Evolutionary conservation across 768 basidiomycete species (phyloP).

Genomic region (Lactifluus pinguis): DNA sequence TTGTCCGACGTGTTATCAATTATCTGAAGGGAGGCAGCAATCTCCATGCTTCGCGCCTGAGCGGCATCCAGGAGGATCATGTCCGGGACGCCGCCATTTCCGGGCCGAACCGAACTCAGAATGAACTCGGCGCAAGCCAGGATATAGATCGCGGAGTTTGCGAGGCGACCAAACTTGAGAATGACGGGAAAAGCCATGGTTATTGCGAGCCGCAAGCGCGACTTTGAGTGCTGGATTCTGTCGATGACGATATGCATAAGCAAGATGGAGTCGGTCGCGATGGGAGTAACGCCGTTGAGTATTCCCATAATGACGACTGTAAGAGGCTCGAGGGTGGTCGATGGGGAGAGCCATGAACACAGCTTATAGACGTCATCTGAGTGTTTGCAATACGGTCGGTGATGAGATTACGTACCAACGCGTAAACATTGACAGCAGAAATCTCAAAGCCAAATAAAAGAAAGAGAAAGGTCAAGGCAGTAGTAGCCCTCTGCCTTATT

Average conservation of each 20-base stretch:
- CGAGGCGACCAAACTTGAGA: slow-evolving; percentile 11
- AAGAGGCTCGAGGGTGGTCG: slow-evolving; percentile 9
- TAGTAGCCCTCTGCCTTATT: background rate
- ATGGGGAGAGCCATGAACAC: slow-evolving; percentile 10
- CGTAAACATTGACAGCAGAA: slow-evolving; percentile 9
- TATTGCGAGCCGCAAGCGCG: background rate
- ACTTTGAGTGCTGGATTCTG: slow-evolving; percentile 4
- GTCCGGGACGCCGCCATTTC: slow-evolving; percentile 9
- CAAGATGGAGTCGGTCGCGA: slow-evolving; percentile 8
- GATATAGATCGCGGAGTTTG: slow-evolving; percentile 10
- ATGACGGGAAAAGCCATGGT: slow-evolving; percentile 11
- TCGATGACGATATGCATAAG: slow-evolving; percentile 7
- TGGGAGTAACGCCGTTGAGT: slow-evolving; percentile 6
- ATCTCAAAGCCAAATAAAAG: slow-evolving; percentile 9
- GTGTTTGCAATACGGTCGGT: too few species aligned
- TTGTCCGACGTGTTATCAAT: slow-evolving; percentile 10
- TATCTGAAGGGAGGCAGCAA: slow-evolving; percentile 7
- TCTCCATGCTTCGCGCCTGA: slow-evolving; percentile 13
- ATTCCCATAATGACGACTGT: slow-evolving; percentile 11
- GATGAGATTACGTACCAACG: slow-evolving; percentile 3
- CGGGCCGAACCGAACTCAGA: slow-evolving; percentile 3
- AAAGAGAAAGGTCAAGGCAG: background rate
- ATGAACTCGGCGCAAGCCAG: slow-evolving; percentile 12
- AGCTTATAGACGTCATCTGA: slow-evolving; percentile 1
- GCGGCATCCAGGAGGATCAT: slow-evolving; percentile 7